Evolutionary conservation across 2,329 filamentous ascomycete genomes (phyloP).

Genomic region (Delphinella strobiligena): DNA sequence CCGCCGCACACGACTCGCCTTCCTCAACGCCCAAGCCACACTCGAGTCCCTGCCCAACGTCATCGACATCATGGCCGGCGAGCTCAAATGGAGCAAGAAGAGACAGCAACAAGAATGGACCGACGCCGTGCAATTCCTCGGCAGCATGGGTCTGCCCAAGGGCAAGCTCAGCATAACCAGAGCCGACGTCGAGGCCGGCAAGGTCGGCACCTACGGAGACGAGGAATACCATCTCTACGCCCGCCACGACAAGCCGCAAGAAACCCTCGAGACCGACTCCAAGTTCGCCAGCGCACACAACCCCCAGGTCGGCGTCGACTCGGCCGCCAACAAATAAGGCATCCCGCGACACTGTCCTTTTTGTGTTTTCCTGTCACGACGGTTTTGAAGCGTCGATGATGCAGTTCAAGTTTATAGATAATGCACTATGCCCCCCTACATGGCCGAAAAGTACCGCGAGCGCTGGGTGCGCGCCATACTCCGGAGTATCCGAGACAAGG

Average conservation of each 20-base stretch:
- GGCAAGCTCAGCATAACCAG: constrained; percentile 42
- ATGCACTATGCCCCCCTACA: too few relatives aligned
- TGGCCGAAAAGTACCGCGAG: too few relatives aligned
- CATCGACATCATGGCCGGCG: constrained; percentile 80
- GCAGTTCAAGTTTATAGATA: too few relatives aligned
- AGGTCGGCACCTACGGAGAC: constrained; percentile 35
- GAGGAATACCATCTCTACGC: constrained; percentile 39
- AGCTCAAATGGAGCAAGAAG: constrained; percentile 64
- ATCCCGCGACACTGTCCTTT: not conserved
- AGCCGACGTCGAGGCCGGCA: constrained; percentile 47
- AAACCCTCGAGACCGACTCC: constrained; percentile 39
- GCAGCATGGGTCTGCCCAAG: constrained; percentile 50
- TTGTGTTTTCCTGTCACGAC: too few relatives aligned
- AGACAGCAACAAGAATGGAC: constrained; percentile 73
- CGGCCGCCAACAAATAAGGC: constrained; percentile 37
- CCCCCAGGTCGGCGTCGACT: constrained; percentile 29
- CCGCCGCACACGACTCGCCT: constrained; percentile 71
- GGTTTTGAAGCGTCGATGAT: too few relatives aligned
- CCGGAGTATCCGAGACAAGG: too few relatives aligned
- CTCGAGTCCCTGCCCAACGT: constrained; percentile 74
- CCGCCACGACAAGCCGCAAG: constrained; percentile 41
- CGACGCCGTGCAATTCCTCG: constrained; percentile 48
- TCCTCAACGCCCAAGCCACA: constrained; percentile 83
- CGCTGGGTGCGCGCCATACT: too few relatives aligned
- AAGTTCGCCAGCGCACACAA: constrained; percentile 33